Evolutionary conservation across 495 filamentous ascomycete genomes (phyloP), one percentile per base, ranked within the genome.

Genomic region (Talaromyces nanjingensis): DNA sequence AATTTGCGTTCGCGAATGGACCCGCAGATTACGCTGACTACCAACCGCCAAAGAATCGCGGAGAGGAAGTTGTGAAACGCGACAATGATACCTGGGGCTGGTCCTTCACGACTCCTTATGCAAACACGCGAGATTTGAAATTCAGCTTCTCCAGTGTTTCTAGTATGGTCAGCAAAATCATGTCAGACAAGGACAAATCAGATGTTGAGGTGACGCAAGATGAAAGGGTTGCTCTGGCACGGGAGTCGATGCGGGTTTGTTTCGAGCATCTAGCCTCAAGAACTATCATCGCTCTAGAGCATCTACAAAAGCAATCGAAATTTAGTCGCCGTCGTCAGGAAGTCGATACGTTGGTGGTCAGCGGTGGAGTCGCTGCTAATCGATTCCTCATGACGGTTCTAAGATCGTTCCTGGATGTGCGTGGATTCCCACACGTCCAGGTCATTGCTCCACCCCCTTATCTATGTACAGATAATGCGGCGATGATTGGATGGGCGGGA

Each of bases 401-500:
- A 20, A 80, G 84, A 3, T 65, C 72, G 4, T 83, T 84, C 59
- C 74, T 97, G 34, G 80, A 88, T 67, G 82, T 74, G 11, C 78
- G 86, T 14, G 90, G 90, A 0, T 88, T 84, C 67, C 66, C 66
- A 5, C 64, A 88, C 63, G 73, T 96, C n/a, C 64, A 78, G 29
- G 67, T 98, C 12, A 72, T 86, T 4, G 87, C 87, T 45, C 94
- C 94, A 22, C 94, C 94, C 4, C 70, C 82, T 22, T 76, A 79
- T 55, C 77, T 93, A 65, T 97, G 94, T 67, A 96, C 91, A 0
- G 94, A 98, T 70, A 97, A 98, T 77, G 94, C 93, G 16, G 91
- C 91, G n/a, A 98, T 98, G 94, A 92, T 97, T 67, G 93, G 89
- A 1, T 98, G 94, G 94, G 83, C 93, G 5, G 94, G 89, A 0